Base-by-base conservation (phyloP, 2,329 filamentous ascomycete species). In the Pyrenochaeta sp. region DNA sequence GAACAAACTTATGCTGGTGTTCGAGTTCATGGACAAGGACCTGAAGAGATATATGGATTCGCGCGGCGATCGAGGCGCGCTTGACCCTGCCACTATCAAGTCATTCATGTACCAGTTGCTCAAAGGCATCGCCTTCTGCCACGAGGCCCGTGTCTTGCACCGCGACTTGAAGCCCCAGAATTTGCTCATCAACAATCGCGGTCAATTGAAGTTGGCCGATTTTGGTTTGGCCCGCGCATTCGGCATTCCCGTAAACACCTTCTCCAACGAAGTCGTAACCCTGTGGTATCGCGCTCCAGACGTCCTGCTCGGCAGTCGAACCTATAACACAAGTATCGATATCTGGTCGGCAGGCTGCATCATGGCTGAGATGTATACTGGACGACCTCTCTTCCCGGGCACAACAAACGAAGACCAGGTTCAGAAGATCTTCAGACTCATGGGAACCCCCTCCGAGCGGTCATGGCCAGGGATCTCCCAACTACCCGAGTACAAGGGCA, bases 291-390 rank as follows among this genome's bases (percentile, higher is more conserved):
- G 94, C 29, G 94, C 94, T 1, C 94, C 94, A 0, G 94, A 99
- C 63, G 94, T 99, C 32, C 82, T 99, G 37, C 82, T 99, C 31
- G 94, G 94, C 38, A 94, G 89, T 63, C 81, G 94, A 55, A 97
- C 94, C 15, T 99, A 99, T 77, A 99, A 96, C 75, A 99, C 94
- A n/a, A 96, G 90, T 74, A 97, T 99, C 71, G 94, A 99, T 67
- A 97, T 99, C 69, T 99, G 94, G 94, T 96, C 90, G 6, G 94
- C 94, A 6, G 94, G 94, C 43, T 99, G 94, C 73, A 99, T 99
- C 78, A 97, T 99, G 94, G 94, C 94, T 7, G 94, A 99, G 75
- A 96, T 99, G 91, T 97, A 95, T 73, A 96, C 93, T 0, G 94
- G 94, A 3, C 84, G 94, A 13, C 94, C 94, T 0, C 81, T 99